Base-by-base conservation (phyloP, 345 rosid species). In the Dipteronia dyeriana region DNA sequence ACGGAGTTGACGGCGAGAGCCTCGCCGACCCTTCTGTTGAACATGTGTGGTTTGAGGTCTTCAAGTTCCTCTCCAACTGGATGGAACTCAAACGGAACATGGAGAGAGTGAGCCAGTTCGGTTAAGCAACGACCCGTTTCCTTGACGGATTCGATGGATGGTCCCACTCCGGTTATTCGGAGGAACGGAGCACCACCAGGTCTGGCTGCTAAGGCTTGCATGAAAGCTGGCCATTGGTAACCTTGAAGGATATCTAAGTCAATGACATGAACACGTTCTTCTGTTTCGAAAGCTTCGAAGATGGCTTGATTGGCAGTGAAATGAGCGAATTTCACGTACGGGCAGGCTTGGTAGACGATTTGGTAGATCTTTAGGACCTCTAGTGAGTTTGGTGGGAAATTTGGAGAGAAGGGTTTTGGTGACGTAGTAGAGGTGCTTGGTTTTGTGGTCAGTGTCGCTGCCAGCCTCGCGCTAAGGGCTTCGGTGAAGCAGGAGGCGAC, bases 171-270 rank as follows among this genome's bases (percentile, higher is more conserved):
- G 0, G 94, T 90, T 64, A 90, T 87, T 53, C 92, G 82, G 19
- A 90, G 89, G 74, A 88, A 90, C 0, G 92, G 92, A 68, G 92
- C 83, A 5, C 92, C 92, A 0, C 79, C 84, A 0, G 92, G 87
- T 67, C 94, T 78, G 39, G 90, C 91, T 11, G 90, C 91, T 9
- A 90, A 82, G 62, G 92, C 94, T 82, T 88, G 94, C 94, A 90
- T 90, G 86, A 90, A 86, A 53, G 94, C 94, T 8, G 94, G 94
- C 94, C 94, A 90, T 59, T 90, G 94, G 83, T 90, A 90, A 26
- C 94, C 94, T 53, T 90, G 94, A 57, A 80, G 89, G 75, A 90
- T 90, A 77, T 90, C 91, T 7, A 90, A 85, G 76, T 90, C 94
- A 19, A 90, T 88, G 43, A 90, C 88, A 61, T 90, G 94, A 43